Base-by-base conservation (phyloP, 2,329 filamentous ascomycete species). In the Ascomycota sp. region DNA sequence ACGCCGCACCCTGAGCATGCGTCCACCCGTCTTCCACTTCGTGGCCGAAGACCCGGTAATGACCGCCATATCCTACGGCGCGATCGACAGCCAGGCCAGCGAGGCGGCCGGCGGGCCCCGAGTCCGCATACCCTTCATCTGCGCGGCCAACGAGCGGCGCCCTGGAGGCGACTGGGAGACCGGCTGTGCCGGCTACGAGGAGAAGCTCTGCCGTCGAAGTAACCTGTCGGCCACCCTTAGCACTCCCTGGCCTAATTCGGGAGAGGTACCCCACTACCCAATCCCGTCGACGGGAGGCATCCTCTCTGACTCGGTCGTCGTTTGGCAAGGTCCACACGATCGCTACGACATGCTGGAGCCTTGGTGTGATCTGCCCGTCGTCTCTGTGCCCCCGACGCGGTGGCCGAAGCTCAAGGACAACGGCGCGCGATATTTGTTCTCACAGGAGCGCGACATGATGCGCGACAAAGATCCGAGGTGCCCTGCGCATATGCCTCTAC, bases 111-210 rank as follows among this genome's bases (percentile, higher is more conserved):
- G 48, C 17, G 49, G 47, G 4, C 33, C 41, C 21, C 41, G 50
- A 29, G 42, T 55, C 23, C 49, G 54, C 3, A 63, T 79, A 32
- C 70, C 74, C 1, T 72, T 80, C 34, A 67, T 81, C 36, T 80
- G 75, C 39, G 66, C 71, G 32, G 78, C 78, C 28, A 80, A 83
- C 51, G 77, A 83, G 46, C 77, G 75, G 44, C 62, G 75, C 23
- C 64, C 77, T 1, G 78, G 78, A 8, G 78, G 78, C n/a, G 76
- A 83, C 45, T 85, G 78, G 78, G 76, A 82, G 41, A 75, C 64
- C 6, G 62, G 61, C 35, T 59, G 53, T 9, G 47, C 53, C 3
- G 55, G 55, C 22, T 57, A 57, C 35, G 56, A 59, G 53, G 78
- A 83, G 50, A 74, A 74, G 38, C 63, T 85, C 23, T 79, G 76